phyloP scores from a whole-genome alignment of 441 rosid species.

The Kokia cookei region DNA sequence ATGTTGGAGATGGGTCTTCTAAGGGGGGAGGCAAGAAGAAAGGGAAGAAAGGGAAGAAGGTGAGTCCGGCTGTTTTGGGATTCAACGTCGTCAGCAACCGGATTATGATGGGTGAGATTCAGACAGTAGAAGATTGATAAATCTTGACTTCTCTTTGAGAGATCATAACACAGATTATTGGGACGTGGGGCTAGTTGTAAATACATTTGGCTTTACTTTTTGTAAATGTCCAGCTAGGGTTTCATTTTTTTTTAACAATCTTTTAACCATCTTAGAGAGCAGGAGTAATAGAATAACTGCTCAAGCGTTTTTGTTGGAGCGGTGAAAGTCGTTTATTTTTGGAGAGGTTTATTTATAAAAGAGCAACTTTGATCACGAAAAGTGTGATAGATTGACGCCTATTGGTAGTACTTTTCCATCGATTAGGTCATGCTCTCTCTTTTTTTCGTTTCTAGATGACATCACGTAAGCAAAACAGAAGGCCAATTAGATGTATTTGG shows the following conservation, averaged over 20 bases:
- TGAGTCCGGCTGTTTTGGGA: slow-evolving; percentile 73
- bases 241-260: slow-evolving; percentile 11
- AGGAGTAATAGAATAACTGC: slow-evolving; percentile 33
- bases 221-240: slow-evolving; percentile 28
- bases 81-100: slow-evolving; percentile 95
- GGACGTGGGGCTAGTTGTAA: slow-evolving; percentile 24
- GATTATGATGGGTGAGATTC: slow-evolving; percentile 99
- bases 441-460: no score
- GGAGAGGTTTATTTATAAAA: not conserved
- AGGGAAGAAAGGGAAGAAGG: slow-evolving; percentile 91
- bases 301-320: slow-evolving; percentile 40
- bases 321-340: not conserved
- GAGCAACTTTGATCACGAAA: not conserved
- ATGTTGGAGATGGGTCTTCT: slow-evolving; percentile 39
- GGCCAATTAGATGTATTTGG: no score
- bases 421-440: not conserved
- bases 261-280: slow-evolving; percentile 13
- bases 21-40: slow-evolving; percentile 80
- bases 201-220: slow-evolving; percentile 29
- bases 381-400: not conserved
- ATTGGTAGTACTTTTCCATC: not conserved
- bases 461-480: no score
- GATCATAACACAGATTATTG: slow-evolving; percentile 82
- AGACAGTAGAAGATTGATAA: slow-evolving; percentile 69
- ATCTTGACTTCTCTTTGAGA: not conserved